phyloP scores from a whole-genome alignment of 2,329 filamentous ascomycete species.

The Xylaria multiplex region DNA sequence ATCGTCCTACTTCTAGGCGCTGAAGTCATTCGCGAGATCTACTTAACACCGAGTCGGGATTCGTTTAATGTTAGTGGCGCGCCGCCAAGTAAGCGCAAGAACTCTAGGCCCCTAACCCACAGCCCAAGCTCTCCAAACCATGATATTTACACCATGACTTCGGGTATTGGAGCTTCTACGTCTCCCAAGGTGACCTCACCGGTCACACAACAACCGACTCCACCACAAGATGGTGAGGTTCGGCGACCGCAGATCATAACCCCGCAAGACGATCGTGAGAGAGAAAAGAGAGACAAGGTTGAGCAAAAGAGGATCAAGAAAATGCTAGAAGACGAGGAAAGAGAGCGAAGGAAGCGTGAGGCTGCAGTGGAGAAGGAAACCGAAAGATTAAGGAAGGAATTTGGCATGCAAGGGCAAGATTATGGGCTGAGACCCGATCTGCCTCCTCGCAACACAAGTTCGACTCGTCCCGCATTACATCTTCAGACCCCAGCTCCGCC shows the following conservation, averaged over 20 bases:
- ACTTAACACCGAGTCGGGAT: slow-evolving; percentile 72
- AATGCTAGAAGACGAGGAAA: slow-evolving; percentile 74
- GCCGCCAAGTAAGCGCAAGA: slow-evolving; percentile 52
- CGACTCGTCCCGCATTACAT: slow-evolving; percentile 40
- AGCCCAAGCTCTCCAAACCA: slow-evolving; percentile 42
- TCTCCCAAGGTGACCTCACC: slow-evolving; percentile 50
- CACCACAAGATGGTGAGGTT: slow-evolving; percentile 70
- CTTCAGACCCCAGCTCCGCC: slow-evolving; percentile 51
- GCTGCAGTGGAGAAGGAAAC: slow-evolving; percentile 81
- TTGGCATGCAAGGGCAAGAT: slow-evolving; percentile 67
- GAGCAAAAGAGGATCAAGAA: slow-evolving; percentile 69
- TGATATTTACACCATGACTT: slow-evolving; percentile 52
- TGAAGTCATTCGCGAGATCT: slow-evolving; percentile 73
- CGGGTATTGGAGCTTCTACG: slow-evolving; percentile 57
- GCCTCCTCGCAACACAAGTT: slow-evolving; percentile 45
- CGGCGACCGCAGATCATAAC: slow-evolving; percentile 71
- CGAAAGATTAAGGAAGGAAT: slow-evolving; percentile 76
- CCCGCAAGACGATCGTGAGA: slow-evolving; percentile 64
- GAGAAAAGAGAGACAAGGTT: slow-evolving; percentile 63
- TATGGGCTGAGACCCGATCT: slow-evolving; percentile 47
- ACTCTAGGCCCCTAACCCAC: slow-evolving; percentile 54
- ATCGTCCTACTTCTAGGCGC: slow-evolving; percentile 75
- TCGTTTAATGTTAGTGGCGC: slow-evolving; percentile 77
- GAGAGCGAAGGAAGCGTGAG: slow-evolving; percentile 65
- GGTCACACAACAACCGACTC: slow-evolving; percentile 43